phyloP scores from a whole-genome alignment of 2,329 filamentous ascomycete species.

The Fusarium udum region DNA sequence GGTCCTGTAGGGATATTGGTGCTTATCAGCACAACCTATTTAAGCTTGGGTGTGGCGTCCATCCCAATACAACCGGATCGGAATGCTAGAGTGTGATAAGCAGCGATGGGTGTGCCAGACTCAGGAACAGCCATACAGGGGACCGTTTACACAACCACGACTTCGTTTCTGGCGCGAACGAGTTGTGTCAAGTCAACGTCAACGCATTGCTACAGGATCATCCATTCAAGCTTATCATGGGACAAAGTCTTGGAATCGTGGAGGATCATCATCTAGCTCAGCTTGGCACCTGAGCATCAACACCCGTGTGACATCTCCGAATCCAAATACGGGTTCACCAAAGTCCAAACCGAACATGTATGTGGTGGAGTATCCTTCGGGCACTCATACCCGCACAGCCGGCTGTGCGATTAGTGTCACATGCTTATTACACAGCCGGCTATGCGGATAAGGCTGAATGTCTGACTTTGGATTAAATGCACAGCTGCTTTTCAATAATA shows the following conservation, averaged over 20 bases:
- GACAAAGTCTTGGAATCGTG: background rate
- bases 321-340: background rate
- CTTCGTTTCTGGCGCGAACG: constrained; percentile 6
- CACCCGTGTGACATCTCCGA: background rate
- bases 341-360: background rate
- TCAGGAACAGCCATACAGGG: constrained; percentile 25
- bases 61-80: constrained; percentile 22
- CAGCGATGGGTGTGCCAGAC: constrained; percentile 16
- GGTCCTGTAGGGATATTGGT: constrained; percentile 33
- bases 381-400: too few relatives aligned
- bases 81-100: constrained; percentile 36
- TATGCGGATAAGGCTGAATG: too few relatives aligned
- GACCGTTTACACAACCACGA: background rate
- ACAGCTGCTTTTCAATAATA: too few relatives aligned
- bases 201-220: background rate
- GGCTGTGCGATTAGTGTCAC: too few relatives aligned
- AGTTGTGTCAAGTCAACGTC: background rate
- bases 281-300: constrained; percentile 17
- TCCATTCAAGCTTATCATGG: constrained; percentile 4
- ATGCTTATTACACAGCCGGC: too few relatives aligned
- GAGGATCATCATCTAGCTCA: constrained; percentile 20
- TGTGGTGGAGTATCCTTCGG: too few relatives aligned
- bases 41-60: constrained; percentile 35
- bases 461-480: too few relatives aligned
- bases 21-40: constrained; percentile 42